Base-by-base conservation (phyloP, 2,329 filamentous ascomycete species). In the Purpureocillium lavendulum region DNA sequence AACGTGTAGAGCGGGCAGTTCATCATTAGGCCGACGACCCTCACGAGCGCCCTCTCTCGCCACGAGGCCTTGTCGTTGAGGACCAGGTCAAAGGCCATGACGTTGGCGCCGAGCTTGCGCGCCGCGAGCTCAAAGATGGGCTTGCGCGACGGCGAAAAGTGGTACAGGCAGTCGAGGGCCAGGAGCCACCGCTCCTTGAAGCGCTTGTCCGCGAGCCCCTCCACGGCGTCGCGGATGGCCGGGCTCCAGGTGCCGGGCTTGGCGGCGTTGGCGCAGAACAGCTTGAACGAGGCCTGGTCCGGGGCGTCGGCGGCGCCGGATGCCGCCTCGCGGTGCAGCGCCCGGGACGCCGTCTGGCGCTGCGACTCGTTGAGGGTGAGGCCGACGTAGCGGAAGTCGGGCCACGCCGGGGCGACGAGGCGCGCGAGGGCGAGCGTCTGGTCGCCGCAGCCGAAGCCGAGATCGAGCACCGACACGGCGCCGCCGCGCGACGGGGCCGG, bases 361-460 rank as follows among this genome's bases (percentile, higher is more conserved):
- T 77, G 74, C 0, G 58, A 50, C 8, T 54, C 49, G 34, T 73
- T 65, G 4, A 75, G 51, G 0, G 73, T 77, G 29, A 78, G 65
- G 0, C 74, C 74, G 3, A 75, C 58, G 46, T 78, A 78, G 26
- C 56, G 57, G 40, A 69, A 62, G 11, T 48, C 40, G 18, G 41
- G 37, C 43, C 54, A 52, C 28, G 45, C 38, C 2, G 38, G 38
- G 4, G 47, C 37, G 4, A 56, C 44, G 17, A 57, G 49, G 10
- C 51, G 52, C 2, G 57, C 61, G 17, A 77, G 48, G 40, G 70
- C 65, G 15, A 70, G 51, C 0, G 66, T 72, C 51, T 79, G 75
- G 46, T 79, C 73, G 26, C 75, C 75, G 44, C 75, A 80, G 9
- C 75, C 75, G 44, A 77, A 72, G 3, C 75, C 75, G 1, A 78